Conservation (phyloP, 1,284 basidiomycete species). For the Pisolithus thermaeus region DNA sequence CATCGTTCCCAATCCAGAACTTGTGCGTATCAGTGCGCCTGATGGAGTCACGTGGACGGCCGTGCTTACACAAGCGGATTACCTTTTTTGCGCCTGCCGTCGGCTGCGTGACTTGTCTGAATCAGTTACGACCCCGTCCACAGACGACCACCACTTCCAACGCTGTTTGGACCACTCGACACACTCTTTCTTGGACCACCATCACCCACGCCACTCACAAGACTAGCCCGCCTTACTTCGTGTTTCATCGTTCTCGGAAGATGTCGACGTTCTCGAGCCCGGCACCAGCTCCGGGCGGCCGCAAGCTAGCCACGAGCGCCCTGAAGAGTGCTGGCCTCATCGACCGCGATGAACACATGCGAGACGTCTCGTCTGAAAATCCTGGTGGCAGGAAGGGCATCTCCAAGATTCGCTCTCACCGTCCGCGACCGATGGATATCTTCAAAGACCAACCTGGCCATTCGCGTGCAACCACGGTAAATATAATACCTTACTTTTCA, state of each 20-base stretch:
- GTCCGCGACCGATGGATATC: slow-evolving; percentile 51
- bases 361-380: slow-evolving; percentile 52
- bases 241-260: background rate
- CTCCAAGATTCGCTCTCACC: slow-evolving; percentile 55
- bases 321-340: slow-evolving; percentile 66
- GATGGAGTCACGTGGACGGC: too few species aligned
- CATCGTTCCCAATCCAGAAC: too few species aligned
- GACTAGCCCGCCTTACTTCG: background rate
- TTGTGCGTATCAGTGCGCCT: too few species aligned
- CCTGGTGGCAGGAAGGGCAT: slow-evolving; percentile 64
- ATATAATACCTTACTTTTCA: slow-evolving; percentile 37
- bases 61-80: too few species aligned
- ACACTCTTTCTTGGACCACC: too few species aligned
- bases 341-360: slow-evolving; percentile 68
- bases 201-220: too few species aligned
- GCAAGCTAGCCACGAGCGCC: slow-evolving; percentile 51
- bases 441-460: slow-evolving; percentile 47
- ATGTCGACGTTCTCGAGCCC: slow-evolving; percentile 47
- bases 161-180: too few species aligned
- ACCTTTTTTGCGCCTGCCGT: too few species aligned
- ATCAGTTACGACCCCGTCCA: too few species aligned
- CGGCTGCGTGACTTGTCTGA: too few species aligned
- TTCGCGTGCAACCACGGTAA: slow-evolving; percentile 56
- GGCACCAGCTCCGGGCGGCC: slow-evolving; percentile 45
- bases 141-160: too few species aligned